A percentile compares a stretch with the other conserved stretches of the same genome.
phyloP scores from a whole-genome alignment of 768 basidiomycete species.

The Coprinopsis strossmayeri region DNA sequence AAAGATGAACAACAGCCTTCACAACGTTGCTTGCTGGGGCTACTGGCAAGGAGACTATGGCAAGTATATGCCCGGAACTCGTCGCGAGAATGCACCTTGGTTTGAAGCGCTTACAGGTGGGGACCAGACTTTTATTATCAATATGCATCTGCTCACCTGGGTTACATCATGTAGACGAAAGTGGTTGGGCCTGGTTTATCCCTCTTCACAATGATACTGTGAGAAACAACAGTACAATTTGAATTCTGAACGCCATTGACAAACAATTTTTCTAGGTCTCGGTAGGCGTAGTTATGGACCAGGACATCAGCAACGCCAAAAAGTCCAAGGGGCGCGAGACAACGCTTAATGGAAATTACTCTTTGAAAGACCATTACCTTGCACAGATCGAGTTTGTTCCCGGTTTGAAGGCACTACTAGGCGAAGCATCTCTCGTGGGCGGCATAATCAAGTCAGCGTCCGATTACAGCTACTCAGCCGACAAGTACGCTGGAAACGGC shows the following conservation, averaged over 20 bases:
- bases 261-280: slow-evolving; percentile 23
- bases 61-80: slow-evolving; percentile 23
- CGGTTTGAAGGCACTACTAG: slow-evolving; percentile 18
- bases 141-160: neutral
- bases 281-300: slow-evolving; percentile 46
- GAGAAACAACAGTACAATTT: neutral
- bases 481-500: slow-evolving; percentile 23
- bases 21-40: slow-evolving; percentile 29
- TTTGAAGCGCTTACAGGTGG: slow-evolving; percentile 29
- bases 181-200: slow-evolving; percentile 56
- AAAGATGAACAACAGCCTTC: slow-evolving; percentile 23
- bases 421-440: slow-evolving; percentile 19
- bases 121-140: too few species aligned
- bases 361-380: slow-evolving; percentile 23
- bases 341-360: slow-evolving; percentile 4
- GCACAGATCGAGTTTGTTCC: slow-evolving; percentile 22
- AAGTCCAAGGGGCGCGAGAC: slow-evolving; percentile 16
- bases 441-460: slow-evolving; percentile 22
- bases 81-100: slow-evolving; percentile 27
- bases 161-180: slow-evolving; percentile 31
- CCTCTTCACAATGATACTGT: slow-evolving; percentile 38
- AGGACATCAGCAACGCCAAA: slow-evolving; percentile 24
- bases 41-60: slow-evolving; percentile 25
- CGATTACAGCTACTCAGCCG: slow-evolving; percentile 30
- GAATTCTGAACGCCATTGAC: neutral